These are phyloP conservation scores for Candida ulmi DNA, from an alignment of 805 yeast genomes.

Conservation along the genomic window DNA sequence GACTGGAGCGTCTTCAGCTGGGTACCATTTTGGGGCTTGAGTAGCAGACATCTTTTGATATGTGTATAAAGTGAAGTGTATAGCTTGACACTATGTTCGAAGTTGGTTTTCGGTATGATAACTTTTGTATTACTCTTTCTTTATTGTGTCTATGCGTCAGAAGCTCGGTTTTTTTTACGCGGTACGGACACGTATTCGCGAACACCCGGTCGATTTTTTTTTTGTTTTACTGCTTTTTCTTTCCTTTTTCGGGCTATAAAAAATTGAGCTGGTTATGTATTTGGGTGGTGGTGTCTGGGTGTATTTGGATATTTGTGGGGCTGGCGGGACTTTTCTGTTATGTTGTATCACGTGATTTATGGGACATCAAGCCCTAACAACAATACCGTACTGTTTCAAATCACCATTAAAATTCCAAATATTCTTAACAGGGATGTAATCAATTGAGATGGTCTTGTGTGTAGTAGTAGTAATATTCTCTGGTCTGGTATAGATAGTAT, in stretches of 20 bases:
- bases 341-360: neutral
- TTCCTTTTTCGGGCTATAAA: no score
- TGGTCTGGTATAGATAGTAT: constrained; percentile 19
- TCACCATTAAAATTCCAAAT: constrained; percentile 25
- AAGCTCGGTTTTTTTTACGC: no score
- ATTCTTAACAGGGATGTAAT: constrained; percentile 23
- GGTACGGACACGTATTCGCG: no score
- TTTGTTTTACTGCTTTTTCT: no score
- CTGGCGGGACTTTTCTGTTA: neutral
- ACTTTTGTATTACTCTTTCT: no score
- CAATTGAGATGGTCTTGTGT: constrained; percentile 12
- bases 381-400: constrained; percentile 17
- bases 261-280: no score
- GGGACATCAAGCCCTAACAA: constrained; percentile 12
- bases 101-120: no score
- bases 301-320: neutral
- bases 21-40: constrained; percentile 88
- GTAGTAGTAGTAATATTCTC: constrained; percentile 3
- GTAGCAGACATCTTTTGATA: constrained; percentile 16
- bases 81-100: no score
- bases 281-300: constrained; percentile 1
- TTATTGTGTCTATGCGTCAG: no score
- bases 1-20: constrained; percentile 84
- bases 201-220: no score
- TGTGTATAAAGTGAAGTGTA: neutral